A percentile compares a stretch with the other conserved stretches of the same genome.
phyloP scores from a whole-genome alignment of 2,329 filamentous ascomycete genomes.

The Plenodomus biglobosus region DNA sequence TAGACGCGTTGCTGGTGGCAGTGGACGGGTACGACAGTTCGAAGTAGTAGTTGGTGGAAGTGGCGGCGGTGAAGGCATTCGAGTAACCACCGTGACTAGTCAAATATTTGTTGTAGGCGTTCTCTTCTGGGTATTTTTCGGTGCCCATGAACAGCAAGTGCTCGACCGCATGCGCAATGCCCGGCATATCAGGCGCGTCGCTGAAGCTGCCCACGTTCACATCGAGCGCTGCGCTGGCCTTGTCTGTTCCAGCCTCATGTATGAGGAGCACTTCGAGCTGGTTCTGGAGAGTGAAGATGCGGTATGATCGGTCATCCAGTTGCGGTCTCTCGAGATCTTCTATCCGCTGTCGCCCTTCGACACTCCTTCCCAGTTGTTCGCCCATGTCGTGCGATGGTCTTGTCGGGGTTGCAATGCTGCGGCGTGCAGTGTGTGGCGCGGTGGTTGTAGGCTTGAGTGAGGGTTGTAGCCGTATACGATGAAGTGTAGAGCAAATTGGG shows the following conservation, averaged over 20 bases:
- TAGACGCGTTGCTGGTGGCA: constrained; percentile 51
- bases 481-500: constrained; percentile 22
- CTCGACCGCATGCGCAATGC: constrained; percentile 94
- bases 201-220: constrained; percentile 96
- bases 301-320: constrained; percentile 82
- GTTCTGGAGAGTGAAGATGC: constrained; percentile 82
- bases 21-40: constrained; percentile 81
- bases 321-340: constrained; percentile 79
- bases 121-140: constrained; percentile 78
- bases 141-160: constrained; percentile 98
- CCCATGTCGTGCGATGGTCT: constrained; percentile 26
- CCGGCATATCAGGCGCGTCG: constrained; percentile 85
- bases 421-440: constrained; percentile 11
- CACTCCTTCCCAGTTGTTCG: constrained; percentile 31
- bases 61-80: constrained; percentile 91
- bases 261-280: constrained; percentile 88
- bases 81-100: constrained; percentile 86
- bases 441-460: constrained; percentile 13
- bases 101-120: constrained; percentile 93
- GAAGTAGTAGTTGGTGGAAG: constrained; percentile 97
- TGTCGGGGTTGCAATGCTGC: constrained; percentile 9
- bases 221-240: constrained; percentile 92
- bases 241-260: constrained; percentile 93
- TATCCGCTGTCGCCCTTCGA: constrained; percentile 38
- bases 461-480: constrained; percentile 22